Base-by-base conservation (phyloP, 2,329 filamentous ascomycete species). In the Pseudocercospora eumusae region DNA sequence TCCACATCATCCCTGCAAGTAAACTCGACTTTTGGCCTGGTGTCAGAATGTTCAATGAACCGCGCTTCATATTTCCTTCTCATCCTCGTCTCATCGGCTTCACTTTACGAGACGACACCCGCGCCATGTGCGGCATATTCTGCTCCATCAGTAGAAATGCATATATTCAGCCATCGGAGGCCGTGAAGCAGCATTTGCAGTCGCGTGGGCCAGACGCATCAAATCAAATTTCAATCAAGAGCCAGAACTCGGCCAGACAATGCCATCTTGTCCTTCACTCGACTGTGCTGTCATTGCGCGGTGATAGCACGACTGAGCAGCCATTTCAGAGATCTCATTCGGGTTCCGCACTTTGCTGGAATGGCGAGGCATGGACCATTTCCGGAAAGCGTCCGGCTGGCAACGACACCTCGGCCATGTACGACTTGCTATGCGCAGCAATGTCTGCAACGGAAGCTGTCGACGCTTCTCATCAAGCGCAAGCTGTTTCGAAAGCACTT, bases 331-430 rank as follows among this genome's bases (percentile, higher is more conserved):
- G 89, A 66, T 40, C 73, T 2, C 65, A 69, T 0, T 83, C 82
- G 0, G 81, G 82, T 3, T 91, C 88, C 0, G 80, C 91, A 0
- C 81, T 99, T 1, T 97, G 93, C 82, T 99, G 95, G 95, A 99
- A 99, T 73, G 95, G 95, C 47, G 95, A 99, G 75, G 93, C 92
- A 0, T 99, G 95, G 95, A 88, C 84, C 61, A 82, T 96, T 55
- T 77, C 76, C 8, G 82, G 82, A 33, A 69, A 82, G 9, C 70
- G 75, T 0, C 80, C 96, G n/a, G 62, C 71, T 44, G 90, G 87
- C 61, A 97, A 96, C 73, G 95, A 99, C 76, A 90, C 90, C 2
- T 83, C 88, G 70, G 77, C 80, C 6, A 80, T 98, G 18, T 87
- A 93, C 71, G 72, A 81, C 33, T 71, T 84, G 40, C 80, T 96